Evolutionary conservation across 2,329 filamentous ascomycete genomes (phyloP).

Genomic region (Colletotrichum truncatum): DNA sequence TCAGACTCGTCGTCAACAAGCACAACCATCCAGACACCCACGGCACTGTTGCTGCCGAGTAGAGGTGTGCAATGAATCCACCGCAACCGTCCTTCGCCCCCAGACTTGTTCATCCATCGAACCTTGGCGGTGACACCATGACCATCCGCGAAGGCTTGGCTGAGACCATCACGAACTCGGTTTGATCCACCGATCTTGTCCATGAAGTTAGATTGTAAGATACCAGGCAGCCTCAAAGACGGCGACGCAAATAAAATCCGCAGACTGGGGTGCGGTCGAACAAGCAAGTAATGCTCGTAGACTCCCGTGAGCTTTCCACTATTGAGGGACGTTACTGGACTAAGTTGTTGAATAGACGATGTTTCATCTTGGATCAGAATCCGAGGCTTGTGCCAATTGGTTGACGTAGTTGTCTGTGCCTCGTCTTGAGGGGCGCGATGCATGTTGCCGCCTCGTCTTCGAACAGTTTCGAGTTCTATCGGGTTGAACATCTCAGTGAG

Average conservation of each 20-base stretch:
- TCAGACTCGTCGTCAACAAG: conserved; percentile 71
- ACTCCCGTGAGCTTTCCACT: conserved; percentile 49
- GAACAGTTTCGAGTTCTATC: conserved; percentile 71
- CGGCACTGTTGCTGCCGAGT: conserved; percentile 70
- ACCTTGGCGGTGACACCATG: conserved; percentile 80
- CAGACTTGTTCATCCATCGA: conserved; percentile 68
- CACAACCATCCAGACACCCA: conserved; percentile 84
- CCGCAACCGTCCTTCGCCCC: conserved; percentile 67
- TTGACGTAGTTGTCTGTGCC: conserved; percentile 42
- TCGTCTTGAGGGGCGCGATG: conserved; percentile 59
- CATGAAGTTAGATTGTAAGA: conserved; percentile 69
- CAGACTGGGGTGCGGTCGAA: conserved; percentile 72
- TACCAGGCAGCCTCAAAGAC: conserved; percentile 72
- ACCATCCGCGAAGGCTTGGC: conserved; percentile 71
- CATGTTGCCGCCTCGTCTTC: conserved; percentile 70
- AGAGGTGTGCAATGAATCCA: conserved; percentile 85
- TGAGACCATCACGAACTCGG: conserved; percentile 57
- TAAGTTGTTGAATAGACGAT: conserved; percentile 29
- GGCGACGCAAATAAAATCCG: conserved; percentile 76
- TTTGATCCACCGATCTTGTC: conserved; percentile 60
- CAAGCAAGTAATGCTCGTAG: conserved; percentile 69
- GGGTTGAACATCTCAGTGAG: conserved; percentile 77
- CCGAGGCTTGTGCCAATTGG: conserved; percentile 49
- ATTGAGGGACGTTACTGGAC: not conserved
- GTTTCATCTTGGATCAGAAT: conserved; percentile 50